Conservation (phyloP, 2,329 filamentous ascomycete species). For the Juglanconis sp. region DNA sequence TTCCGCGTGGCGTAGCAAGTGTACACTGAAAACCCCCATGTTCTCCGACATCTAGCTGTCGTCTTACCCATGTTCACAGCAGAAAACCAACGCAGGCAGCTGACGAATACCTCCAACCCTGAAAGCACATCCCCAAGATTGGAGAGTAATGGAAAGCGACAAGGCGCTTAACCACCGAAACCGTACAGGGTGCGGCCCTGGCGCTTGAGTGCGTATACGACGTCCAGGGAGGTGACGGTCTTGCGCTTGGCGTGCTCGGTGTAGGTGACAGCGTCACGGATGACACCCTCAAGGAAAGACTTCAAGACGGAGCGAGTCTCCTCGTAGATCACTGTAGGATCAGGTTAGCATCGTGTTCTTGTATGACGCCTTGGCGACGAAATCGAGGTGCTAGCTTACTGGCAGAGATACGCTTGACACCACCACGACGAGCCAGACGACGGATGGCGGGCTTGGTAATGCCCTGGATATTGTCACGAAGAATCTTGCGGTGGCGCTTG, state of each 20-base stretch:
- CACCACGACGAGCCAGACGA: constrained; percentile 97
- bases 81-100: not conserved
- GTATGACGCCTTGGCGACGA: not conserved
- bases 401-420: constrained; percentile 99
- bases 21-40: constrained; percentile 5
- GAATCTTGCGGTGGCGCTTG: constrained; percentile 99
- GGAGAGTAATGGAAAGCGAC: not conserved
- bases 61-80: constrained; percentile 7
- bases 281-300: constrained; percentile 80
- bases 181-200: constrained; percentile 66
- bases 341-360: constrained; percentile 16
- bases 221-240: constrained; percentile 64
- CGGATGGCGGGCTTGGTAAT: constrained; percentile 98
- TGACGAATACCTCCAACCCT: constrained; percentile 6
- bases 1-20: constrained; percentile 6
- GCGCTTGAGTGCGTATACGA: constrained; percentile 62
- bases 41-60: constrained; percentile 8
- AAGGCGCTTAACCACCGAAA: constrained; percentile 57
- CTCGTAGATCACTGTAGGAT: constrained; percentile 68
- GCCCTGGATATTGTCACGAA: constrained; percentile 99
- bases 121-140: not conserved
- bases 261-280: constrained; percentile 76
- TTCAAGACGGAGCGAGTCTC: constrained; percentile 80
- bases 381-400: constrained; percentile 52
- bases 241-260: constrained; percentile 81